A percentile compares a stretch with the other conserved stretches of the same genome.
These are phyloP conservation scores for Chlorella sp. DNA, from an alignment of 139 green algal species.

Conservation along the genomic window DNA sequence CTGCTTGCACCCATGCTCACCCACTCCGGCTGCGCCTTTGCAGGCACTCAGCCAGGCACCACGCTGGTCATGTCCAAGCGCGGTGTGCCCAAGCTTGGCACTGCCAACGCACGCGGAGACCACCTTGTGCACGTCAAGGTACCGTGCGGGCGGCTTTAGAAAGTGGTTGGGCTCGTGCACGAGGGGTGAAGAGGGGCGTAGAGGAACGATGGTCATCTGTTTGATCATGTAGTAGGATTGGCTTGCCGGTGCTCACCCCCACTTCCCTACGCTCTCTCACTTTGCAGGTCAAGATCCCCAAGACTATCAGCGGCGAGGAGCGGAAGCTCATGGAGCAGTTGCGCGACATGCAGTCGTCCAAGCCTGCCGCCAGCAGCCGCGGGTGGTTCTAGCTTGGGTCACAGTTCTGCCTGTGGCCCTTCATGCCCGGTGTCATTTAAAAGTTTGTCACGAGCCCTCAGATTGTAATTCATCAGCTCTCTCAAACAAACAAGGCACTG, in stretches of 20 bases:
- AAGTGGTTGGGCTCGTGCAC: background rate
- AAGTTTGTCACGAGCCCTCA: background rate
- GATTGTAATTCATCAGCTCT: too few species aligned
- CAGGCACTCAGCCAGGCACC: constrained; percentile 95
- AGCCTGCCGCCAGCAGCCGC: background rate
- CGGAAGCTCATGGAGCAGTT: constrained; percentile 94
- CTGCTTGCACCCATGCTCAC: background rate
- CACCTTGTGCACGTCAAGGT: constrained; percentile 77
- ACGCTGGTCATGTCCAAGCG: constrained; percentile 98
- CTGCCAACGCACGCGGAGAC: constrained; percentile 82
- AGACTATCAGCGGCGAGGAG: constrained; percentile 85
- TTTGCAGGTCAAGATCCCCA: constrained; percentile 91
- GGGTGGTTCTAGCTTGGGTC: background rate
- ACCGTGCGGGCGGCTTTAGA: background rate
- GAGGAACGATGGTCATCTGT: too few species aligned
- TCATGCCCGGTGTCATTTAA: background rate
- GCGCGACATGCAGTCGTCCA: constrained; percentile 34
- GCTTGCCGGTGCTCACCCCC: background rate
- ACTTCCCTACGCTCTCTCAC: background rate
- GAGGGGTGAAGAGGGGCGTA: background rate
- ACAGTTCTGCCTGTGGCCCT: background rate
- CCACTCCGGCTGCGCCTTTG: background rate
- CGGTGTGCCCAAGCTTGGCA: constrained; percentile 91
- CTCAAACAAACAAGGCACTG: too few species aligned
- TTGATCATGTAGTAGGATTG: background rate